Evolutionary conservation across 1,139 yeast genomes (phyloP).

Genomic region (Yamadazyma aaseri): DNA sequence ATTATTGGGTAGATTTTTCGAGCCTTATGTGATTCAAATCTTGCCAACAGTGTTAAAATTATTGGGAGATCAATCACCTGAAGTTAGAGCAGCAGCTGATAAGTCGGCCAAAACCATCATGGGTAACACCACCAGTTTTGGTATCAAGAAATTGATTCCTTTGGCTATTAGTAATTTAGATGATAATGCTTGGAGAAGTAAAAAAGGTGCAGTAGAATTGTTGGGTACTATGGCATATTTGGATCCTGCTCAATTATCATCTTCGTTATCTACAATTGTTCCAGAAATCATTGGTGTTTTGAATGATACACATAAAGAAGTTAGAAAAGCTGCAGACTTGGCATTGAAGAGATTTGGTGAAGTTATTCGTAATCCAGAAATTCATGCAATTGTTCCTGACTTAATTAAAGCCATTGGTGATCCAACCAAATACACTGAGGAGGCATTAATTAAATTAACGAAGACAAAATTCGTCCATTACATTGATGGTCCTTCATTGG

Average conservation of each 20-base stretch:
- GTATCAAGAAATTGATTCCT: slow-evolving; percentile 89
- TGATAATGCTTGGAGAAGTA: slow-evolving; percentile 93
- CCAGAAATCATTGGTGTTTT: slow-evolving; percentile 96
- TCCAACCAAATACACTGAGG: slow-evolving; percentile 86
- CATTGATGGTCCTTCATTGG: slow-evolving; percentile 96
- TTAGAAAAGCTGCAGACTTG: slow-evolving; percentile 89
- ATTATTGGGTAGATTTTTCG: slow-evolving; percentile 73
- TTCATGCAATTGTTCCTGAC: slow-evolving; percentile 85
- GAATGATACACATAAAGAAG: slow-evolving; percentile 95
- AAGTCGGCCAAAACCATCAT: slow-evolving; percentile 84
- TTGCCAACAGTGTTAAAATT: slow-evolving; percentile 77
- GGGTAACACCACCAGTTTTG: slow-evolving; percentile 89
- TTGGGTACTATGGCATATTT: slow-evolving; percentile 97
- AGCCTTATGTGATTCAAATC: slow-evolving; percentile 89
- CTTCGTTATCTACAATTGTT: slow-evolving; percentile 82
- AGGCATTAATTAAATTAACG: slow-evolving; percentile 80
- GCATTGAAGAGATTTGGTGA: slow-evolving; percentile 92
- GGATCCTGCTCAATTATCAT: slow-evolving; percentile 90
- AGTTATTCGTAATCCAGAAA: slow-evolving; percentile 96
- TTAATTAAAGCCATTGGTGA: slow-evolving; percentile 93
- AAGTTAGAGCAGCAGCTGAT: slow-evolving; percentile 87
- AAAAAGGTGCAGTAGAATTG: slow-evolving; percentile 94
- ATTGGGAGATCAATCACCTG: slow-evolving; percentile 80
- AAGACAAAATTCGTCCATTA: slow-evolving; percentile 94
- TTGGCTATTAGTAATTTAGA: slow-evolving; percentile 83